Base-by-base conservation (phyloP, 805 yeast species). In the Nakazawaea anatomiae region DNA sequence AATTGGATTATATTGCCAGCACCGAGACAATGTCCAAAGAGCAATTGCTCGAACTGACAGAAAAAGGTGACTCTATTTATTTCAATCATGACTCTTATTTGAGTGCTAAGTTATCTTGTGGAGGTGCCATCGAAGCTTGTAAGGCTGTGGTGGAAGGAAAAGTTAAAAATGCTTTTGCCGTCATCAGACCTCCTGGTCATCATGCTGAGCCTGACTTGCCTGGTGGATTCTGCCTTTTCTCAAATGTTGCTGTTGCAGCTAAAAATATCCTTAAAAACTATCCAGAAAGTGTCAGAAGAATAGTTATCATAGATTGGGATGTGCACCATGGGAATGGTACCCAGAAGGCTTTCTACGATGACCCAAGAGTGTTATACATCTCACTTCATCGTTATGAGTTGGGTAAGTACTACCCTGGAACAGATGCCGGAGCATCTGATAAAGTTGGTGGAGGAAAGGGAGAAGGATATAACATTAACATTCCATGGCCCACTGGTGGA, bases 291-390 rank as follows among this genome's bases (percentile, higher is more conserved):
- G 96, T 92, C 6, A 75, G 96, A 55, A 79, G 79, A 58, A 88
- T 94, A 39, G 80, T 89, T 52, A 83, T 94, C 53, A 62, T 91
- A 27, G 99, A 94, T 67, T 94, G 99, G 99, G 99, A 94, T 67
- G 90, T 94, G 45, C 99, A 94, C 68, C 99, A 94, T 66, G 99
- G 99, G 29, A 94, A 94, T 66, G 99, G 99, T 39, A 94, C 99
- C 1, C 99, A 94, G 67, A 85, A 87, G 64, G 89, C 96, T 2
- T 94, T 94, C 59, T 80, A 80, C 57, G 79, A 88, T 56, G 97
- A 94, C 63, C 96, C 96, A 30, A 73, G 96, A 50, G 97, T 94
- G 7, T 74, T 94, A 36, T 94, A 94, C 67, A 82, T 94, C 43
- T 91, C 98, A 0, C 69, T 92, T 32, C 99, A 94, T 68, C 79